Evolutionary conservation across 164 flowering plant genomes (phyloP).

Genomic region (Macadamia integrifolia): DNA sequence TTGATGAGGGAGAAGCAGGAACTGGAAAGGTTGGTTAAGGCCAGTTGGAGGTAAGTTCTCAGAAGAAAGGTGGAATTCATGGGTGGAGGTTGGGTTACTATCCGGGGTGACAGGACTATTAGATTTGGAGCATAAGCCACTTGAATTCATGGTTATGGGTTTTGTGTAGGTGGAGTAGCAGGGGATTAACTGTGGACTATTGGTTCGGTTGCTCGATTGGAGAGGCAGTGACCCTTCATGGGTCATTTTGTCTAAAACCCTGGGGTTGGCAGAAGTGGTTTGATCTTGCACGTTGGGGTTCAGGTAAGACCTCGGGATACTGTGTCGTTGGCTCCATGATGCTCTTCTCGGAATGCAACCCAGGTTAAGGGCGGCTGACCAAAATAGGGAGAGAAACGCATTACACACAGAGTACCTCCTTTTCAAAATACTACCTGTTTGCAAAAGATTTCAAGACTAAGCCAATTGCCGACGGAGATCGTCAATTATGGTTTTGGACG

Average conservation of each 20-base stretch:
- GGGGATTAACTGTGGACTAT: conserved; percentile 4
- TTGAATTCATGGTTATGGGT: conserved; percentile 14
- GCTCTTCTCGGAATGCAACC: no score
- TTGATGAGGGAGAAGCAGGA: conserved; percentile 18
- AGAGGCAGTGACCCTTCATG: conserved; percentile 11
- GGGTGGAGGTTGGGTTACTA: conserved; percentile 14
- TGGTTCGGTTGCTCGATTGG: conserved; percentile 12
- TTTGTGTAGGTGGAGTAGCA: conserved; percentile 10
- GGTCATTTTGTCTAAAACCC: no score
- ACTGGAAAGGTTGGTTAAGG: conserved; percentile 13
- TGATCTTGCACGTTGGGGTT: no score
- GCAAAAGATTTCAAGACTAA: neutral
- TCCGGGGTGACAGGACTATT: conserved; percentile 4
- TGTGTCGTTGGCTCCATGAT: no score
- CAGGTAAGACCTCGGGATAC: no score
- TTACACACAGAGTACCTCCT: no score
- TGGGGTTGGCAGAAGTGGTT: no score
- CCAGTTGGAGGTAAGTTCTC: conserved; percentile 20
- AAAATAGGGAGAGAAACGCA: no score
- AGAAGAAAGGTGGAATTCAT: conserved; percentile 19
- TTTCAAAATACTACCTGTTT: neutral
- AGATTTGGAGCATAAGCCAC: conserved; percentile 17
- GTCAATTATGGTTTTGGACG: no score
- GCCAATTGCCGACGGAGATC: no score
- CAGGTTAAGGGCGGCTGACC: no score